Evolutionary conservation across 345 rosid genomes (phyloP).

Genomic region (Lumnitzera littorea): DNA sequence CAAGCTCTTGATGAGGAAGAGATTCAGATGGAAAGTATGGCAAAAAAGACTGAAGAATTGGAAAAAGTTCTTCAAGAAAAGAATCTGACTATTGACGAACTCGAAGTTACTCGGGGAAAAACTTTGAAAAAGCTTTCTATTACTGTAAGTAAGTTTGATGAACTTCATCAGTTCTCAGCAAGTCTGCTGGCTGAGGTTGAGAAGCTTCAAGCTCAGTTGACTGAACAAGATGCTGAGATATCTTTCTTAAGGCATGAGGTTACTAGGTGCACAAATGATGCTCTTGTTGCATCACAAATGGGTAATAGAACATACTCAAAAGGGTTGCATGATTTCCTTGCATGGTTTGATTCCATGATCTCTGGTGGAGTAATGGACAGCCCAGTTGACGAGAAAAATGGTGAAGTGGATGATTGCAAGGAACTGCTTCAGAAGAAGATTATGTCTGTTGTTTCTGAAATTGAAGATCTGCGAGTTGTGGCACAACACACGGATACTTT

Average conservation of each 20-base stretch:
- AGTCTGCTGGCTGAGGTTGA: slow-evolving; percentile 76
- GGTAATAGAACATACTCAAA: slow-evolving; percentile 43
- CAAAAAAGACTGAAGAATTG: slow-evolving; percentile 46
- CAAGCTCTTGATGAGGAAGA: slow-evolving; percentile 99
- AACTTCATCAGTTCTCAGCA: slow-evolving; percentile 87
- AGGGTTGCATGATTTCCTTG: slow-evolving; percentile 45
- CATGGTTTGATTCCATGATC: slow-evolving; percentile 55
- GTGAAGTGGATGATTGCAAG: slow-evolving; percentile 39
- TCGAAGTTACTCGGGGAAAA: slow-evolving; percentile 78
- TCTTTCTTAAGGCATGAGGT: slow-evolving; percentile 98
- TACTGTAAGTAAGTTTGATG: slow-evolving; percentile 83
- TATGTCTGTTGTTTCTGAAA: slow-evolving; percentile 44
- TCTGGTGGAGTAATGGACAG: slow-evolving; percentile 34
- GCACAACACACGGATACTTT: slow-evolving; percentile 55
- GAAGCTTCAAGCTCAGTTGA: slow-evolving; percentile 76
- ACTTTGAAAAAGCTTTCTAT: slow-evolving; percentile 70
- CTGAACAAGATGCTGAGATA: slow-evolving; percentile 82
- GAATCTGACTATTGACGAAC: slow-evolving; percentile 57
- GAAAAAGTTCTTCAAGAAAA: slow-evolving; percentile 56
- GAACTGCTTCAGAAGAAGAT: slow-evolving; percentile 58
- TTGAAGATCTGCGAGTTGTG: slow-evolving; percentile 38
- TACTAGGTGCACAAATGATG: slow-evolving; percentile 87
- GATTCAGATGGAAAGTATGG: slow-evolving; percentile 77
- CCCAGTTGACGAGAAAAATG: slow-evolving; percentile 26
- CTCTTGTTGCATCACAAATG: slow-evolving; percentile 65